Evolutionary conservation across 257 asterid species (phyloP), one percentile per base, ranked within the genome.

Genomic region (Phtheirospermum japonicum): DNA sequence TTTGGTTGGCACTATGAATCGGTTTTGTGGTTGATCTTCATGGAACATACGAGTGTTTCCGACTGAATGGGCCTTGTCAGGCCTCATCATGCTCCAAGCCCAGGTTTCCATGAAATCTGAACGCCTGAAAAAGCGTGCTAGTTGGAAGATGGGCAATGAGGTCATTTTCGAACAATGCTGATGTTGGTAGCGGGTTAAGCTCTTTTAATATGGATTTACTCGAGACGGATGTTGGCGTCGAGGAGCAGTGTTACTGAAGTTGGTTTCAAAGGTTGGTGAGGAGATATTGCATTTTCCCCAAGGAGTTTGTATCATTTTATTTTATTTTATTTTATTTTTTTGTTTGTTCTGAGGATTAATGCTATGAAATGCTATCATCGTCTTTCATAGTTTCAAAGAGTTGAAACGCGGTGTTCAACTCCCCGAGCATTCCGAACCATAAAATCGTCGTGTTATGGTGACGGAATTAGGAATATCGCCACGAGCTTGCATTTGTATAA

Each of bases 351-450:
- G n/a, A n/a, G n/a, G n/a, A n/a, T n/a, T n/a, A n/a, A n/a, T n/a
- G n/a, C n/a, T n/a, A n/a, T n/a, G n/a, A n/a, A n/a, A n/a, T n/a
- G n/a, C n/a, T n/a, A n/a, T 45, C 72, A 17, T 80, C 87, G 10
- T 71, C 78, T 73, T 58, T 60, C 88, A 73, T 84, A 30, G 94
- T 70, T 60, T 82, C 89, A 23, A 86, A 89, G 31, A 86, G 74
- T 46, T 69, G 59, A 26, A 89, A 53, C 37, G 97, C 87, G 7
- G 85, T 76, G 18, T 65, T 61, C 19, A 82, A 2, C n/a, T 84
- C 83, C 12, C 89, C 94, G 9, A 82, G 73, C 94, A 82, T 80
- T 34, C 89, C 97, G 34, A 64, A 82, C n/a, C 95, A 91, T 57
- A 86, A 45, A 39, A 89, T 84, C 85, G 86, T 75, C 2, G 87